Base-by-base conservation (phyloP, 768 basidiomycete genomes). In the Nidularia pulvinata region DNA sequence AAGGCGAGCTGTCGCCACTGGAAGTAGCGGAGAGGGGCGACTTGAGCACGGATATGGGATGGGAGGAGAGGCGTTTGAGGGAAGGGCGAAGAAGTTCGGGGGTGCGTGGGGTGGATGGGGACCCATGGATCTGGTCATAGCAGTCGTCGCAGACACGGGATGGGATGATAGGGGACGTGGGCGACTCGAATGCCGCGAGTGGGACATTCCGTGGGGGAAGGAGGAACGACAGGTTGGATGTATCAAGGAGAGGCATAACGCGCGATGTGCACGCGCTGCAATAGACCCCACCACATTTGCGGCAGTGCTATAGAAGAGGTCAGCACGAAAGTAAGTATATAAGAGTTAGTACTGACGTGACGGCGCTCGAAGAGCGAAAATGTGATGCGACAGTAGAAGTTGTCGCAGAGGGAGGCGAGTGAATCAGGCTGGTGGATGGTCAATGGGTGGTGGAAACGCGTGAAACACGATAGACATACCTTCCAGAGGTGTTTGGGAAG, bases 251-350 rank as follows among this genome's bases (percentile, higher is more conserved):
- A 10, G 80, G 72, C 0, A 86, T 90, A 5, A 74, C 63, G 51
- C 80, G 80, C 5, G 79, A 70, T 1, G 84, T 80, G 65, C 91
- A 92, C 5, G 77, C 67, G 47, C 67, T 66, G 69, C 91, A 93
- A 65, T 85, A 91, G 33, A 92, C 72, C 57, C 88, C 89, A 48
- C 91, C 91, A 59, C 91, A 92, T 65, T 91, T 92, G 66, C 91
- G 82, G 69, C 91, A 93, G 56, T 93, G 91, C 86, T 89, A 63
- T 39, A 51, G 55, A 48, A 50, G 51, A 56, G 53, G 57, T 61
- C 61, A 57, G 68, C 61, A 9, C 30, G 33, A 32, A 48, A 14
- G 52, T 33, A n/a, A 34, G 49, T 52, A 34, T 33, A 42, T 36
- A 51, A 52, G n/a, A 34, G 34, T 46, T 56, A 7, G 46, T 13